Conservation (phyloP, 75 land plant genomes). For the Sequoia sempervirens region DNA sequence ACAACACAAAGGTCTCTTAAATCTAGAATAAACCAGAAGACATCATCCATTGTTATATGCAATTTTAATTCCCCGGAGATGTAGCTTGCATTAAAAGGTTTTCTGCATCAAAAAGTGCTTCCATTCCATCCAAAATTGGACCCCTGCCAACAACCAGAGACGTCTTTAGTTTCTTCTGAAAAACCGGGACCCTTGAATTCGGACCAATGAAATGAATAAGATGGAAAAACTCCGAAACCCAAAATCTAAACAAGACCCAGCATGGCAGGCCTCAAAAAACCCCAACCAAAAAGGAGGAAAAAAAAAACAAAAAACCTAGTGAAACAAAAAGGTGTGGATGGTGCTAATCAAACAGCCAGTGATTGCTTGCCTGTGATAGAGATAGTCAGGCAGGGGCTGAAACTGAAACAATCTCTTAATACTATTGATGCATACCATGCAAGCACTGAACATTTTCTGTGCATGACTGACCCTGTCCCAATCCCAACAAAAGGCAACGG, state of each 20-base stretch:
- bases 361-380: constrained; percentile 7
- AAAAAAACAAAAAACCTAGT: background rate
- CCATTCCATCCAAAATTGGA: constrained; percentile 56
- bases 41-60: background rate
- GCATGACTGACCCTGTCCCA: constrained; percentile 13
- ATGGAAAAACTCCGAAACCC: background rate
- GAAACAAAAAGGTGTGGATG: background rate
- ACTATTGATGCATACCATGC: constrained; percentile 10
- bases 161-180: constrained; percentile 2
- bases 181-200: background rate
- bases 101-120: constrained; percentile 30
- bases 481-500: background rate
- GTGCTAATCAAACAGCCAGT: background rate
- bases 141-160: constrained; percentile 22
- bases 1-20: background rate
- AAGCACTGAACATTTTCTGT: constrained; percentile 12
- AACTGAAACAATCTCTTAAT: background rate
- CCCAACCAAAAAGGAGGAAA: background rate
- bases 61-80: background rate
- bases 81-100: background rate
- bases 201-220: background rate
- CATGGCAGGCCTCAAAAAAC: background rate
- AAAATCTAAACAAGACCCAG: background rate
- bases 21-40: background rate
- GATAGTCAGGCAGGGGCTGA: background rate